Base-by-base conservation (phyloP, 2,329 filamentous ascomycete genomes). In the Colletotrichum siamense region DNA sequence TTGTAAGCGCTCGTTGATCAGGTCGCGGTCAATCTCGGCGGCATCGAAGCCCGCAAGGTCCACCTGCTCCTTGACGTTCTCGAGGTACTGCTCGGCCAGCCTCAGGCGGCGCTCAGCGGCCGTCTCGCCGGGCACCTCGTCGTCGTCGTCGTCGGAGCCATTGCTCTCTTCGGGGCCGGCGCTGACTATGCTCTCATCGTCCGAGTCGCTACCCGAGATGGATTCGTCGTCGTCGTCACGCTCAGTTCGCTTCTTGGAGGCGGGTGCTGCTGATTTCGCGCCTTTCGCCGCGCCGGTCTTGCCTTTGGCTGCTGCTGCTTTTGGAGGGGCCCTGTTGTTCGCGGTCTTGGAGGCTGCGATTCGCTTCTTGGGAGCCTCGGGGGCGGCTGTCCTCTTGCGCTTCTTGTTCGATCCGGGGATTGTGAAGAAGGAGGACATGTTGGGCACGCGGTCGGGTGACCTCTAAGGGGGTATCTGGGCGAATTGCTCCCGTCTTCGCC, bases 361-460 rank as follows among this genome's bases (percentile, higher is more conserved):
- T 83, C 91, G 88, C 82, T 93, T 94, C 84, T 92, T 92, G 3
- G 92, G 90, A 8, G 85, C 85, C 67, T 92, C 89, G 18, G 87
- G 82, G 30, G 89, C 89, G 73, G 87, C 85, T 8, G 88, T 82
- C 77, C 96, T 91, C 89, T 99, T 99, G 81, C 97, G 91, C 90
- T 99, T 99, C 88, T 95, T 95, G 82, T 96, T 94, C 67, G 94
- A 94, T 55, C 94, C 94, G 8, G 97, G 96, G 52, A 94, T 89
- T 68, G 96, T 98, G 87, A 99, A 99, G 87, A 99, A 99, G 52
- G 96, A 98, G 82, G 96, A 98, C 96, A 98, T 98, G 79, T 79
- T 88, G 80, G 81, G 78, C 73, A 77, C 79, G 79, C 80, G 76
- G 71, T 52, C 76, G 71, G 77, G 65, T 44, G 57, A 64, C 28